Base-by-base conservation (phyloP, 306 rosid species). In the Sicyos edulis region DNA sequence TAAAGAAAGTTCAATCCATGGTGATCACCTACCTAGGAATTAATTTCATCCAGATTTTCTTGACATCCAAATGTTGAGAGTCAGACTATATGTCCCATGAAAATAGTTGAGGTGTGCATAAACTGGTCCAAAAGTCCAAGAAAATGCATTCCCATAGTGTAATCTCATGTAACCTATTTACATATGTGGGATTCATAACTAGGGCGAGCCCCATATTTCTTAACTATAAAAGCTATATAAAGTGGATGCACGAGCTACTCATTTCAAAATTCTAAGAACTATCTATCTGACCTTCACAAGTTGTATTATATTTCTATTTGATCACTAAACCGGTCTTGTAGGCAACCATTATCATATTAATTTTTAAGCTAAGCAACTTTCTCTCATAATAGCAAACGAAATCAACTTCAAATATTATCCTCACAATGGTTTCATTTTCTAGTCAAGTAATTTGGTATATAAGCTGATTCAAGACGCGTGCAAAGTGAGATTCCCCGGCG, bases 111-210 rank as follows among this genome's bases (percentile, higher is more conserved):
- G 29, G 29, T n/a, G n/a, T n/a, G n/a, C n/a, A n/a, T n/a, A n/a
- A n/a, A n/a, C n/a, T n/a, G n/a, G n/a, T n/a, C n/a, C n/a, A n/a
- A n/a, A n/a, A n/a, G n/a, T n/a, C n/a, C 29, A 26, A 24, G 59
- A 47, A 69, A 7, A 69, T 59, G 24, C 73, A 26, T n/a, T 50
- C 51, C 24, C 59, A 69, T 8, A 50, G 22, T 22, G 40, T 68
- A 20, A 68, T 49, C 72, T 68, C 58, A 5, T 69, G 10, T 8
- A 8, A 67, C 56, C 56, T 47, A 67, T 67, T 45, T 67, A 22
- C 73, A 49, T 19, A 14, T 26, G 71, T 66, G 73, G 73, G 45
- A 50, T 49, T 68, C 0, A 68, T 21, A 67, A 34, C 40, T 21
- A 21, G 32, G 29, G 3, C 3, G 29, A 45, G 72, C 29, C 72